phyloP scores from a whole-genome alignment of 2,329 filamentous ascomycete genomes.

The Apiospora marii region DNA sequence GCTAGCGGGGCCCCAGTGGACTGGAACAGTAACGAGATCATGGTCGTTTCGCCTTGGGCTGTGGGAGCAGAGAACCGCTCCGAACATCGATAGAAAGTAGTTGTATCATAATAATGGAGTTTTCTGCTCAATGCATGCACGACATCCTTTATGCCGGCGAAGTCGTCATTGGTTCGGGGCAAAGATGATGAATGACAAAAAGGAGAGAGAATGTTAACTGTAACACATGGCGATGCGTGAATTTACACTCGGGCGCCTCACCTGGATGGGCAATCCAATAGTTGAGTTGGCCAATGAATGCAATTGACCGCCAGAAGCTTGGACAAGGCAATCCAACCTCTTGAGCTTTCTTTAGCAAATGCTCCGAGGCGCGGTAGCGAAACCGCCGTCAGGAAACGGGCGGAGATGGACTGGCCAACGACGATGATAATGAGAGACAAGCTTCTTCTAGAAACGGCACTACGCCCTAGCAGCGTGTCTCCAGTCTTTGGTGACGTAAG shows the following conservation, averaged over 20 bases:
- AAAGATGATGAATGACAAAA: neutral
- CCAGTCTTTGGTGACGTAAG: constrained; percentile 14
- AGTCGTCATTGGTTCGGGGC: neutral
- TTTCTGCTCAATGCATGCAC: neutral
- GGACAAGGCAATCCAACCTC: neutral
- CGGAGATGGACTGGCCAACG: neutral
- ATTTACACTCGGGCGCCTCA: neutral
- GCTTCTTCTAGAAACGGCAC: constrained; percentile 10
- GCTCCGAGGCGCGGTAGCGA: neutral
- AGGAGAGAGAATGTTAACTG: neutral
- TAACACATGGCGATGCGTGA: neutral
- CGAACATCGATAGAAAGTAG: neutral
- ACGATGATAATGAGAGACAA: neutral
- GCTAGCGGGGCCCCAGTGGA: neutral
- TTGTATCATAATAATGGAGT: neutral
- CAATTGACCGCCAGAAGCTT: constrained; percentile 3
- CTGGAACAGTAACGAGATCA: neutral
- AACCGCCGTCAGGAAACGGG: neutral
- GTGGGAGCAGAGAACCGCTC: neutral
- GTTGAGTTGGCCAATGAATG: neutral
- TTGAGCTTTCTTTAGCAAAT: no score
- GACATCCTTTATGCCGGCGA: neutral
- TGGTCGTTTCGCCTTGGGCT: neutral
- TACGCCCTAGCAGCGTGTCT: neutral
- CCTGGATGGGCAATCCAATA: neutral